Evolutionary conservation across 805 yeast species (phyloP).

Genomic region (Metschnikowia koreensis): DNA sequence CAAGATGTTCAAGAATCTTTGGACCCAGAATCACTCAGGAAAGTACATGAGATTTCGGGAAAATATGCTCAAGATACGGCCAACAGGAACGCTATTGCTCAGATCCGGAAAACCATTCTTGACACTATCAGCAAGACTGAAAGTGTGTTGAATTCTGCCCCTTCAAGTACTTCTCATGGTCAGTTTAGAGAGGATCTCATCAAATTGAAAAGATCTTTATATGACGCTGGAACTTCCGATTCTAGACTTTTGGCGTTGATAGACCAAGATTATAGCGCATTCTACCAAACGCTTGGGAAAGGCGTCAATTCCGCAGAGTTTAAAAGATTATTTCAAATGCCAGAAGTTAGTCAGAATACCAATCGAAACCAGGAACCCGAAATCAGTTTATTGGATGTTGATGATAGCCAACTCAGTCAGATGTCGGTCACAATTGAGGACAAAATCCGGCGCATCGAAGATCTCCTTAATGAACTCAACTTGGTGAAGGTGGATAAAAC

Average conservation of each 20-base stretch:
- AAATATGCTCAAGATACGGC: constrained; percentile 33
- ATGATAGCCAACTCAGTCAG: constrained; percentile 38
- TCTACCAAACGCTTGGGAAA: constrained; percentile 30
- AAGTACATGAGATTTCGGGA: constrained; percentile 23
- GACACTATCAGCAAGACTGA: constrained; percentile 37
- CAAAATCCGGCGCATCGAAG: constrained; percentile 51
- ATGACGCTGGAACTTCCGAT: constrained; percentile 64
- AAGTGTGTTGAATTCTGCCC: constrained; percentile 8
- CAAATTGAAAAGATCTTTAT: constrained; percentile 54
- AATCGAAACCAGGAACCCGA: constrained; percentile 22
- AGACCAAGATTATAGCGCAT: constrained; percentile 26
- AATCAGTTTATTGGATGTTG: constrained; percentile 65
- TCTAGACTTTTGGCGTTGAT: constrained; percentile 49
- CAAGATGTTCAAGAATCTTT: constrained; percentile 2
- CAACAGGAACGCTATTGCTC: constrained; percentile 29
- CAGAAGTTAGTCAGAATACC: constrained; percentile 3
- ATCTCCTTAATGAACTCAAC: constrained; percentile 58
- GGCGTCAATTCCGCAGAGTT: constrained; percentile 46
- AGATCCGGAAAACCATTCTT: constrained; percentile 37
- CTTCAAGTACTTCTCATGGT: constrained; percentile 6
- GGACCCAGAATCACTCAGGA: constrained; percentile 9
- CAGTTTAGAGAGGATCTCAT: constrained; percentile 52
- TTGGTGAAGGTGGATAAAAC: constrained; percentile 62
- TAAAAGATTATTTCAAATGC: constrained; percentile 26
- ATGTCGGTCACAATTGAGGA: constrained; percentile 25